Evolutionary conservation across 441 rosid genomes (phyloP).

Genomic region (Hura crepitans): DNA sequence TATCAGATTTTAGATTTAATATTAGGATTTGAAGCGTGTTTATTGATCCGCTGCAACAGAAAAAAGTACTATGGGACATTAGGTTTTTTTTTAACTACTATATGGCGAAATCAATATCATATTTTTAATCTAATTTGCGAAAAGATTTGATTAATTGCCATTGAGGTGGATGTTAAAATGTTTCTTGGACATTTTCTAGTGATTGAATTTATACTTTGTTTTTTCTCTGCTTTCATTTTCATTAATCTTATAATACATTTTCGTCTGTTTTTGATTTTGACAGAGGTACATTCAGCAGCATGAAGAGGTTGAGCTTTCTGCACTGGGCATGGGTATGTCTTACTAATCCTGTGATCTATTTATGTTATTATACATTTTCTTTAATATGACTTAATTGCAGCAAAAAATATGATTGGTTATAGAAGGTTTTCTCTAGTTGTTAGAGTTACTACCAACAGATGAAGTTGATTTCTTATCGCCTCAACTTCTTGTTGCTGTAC

Average conservation of each 20-base stretch:
- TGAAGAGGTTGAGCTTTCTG: slow-evolving; percentile 87
- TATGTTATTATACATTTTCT: background rate
- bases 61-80: no score
- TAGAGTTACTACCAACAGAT: no score
- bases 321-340: slow-evolving; percentile 86
- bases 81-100: no score
- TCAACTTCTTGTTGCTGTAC: no score
- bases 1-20: no score
- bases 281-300: slow-evolving; percentile 96
- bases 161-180: background rate
- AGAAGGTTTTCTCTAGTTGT: background rate
- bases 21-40: no score
- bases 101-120: background rate
- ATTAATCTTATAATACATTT: background rate
- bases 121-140: background rate
- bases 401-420: background rate
- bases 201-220: background rate
- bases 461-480: no score
- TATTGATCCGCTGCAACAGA: no score
- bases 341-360: no score
- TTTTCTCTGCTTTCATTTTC: background rate
- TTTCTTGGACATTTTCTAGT: background rate
- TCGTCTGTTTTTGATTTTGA: slow-evolving; percentile 17
- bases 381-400: background rate
- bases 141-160: background rate